Evolutionary conservation across 1,139 yeast genomes (phyloP).

Genomic region (Citeromyces siamensis): DNA sequence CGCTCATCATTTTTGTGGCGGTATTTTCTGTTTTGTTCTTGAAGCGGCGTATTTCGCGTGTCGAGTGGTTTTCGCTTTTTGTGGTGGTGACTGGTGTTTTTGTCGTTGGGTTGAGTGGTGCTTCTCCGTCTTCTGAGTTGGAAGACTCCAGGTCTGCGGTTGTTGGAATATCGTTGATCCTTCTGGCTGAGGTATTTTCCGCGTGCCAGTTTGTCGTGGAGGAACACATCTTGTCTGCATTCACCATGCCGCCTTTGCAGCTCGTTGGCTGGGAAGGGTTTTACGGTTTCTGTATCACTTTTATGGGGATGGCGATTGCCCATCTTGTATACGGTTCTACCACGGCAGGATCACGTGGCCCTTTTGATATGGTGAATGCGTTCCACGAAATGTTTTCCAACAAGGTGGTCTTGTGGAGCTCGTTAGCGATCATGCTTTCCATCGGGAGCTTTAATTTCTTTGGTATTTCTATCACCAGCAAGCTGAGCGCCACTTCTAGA

Average conservation of each 20-base stretch:
- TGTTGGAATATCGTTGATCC: conserved; percentile 46
- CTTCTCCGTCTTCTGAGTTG: conserved; percentile 12
- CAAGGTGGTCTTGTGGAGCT: conserved; percentile 31
- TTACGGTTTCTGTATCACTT: conserved; percentile 42
- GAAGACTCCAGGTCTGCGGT: conserved; percentile 18
- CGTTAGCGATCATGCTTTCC: conserved; percentile 56
- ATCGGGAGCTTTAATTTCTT: conserved; percentile 65
- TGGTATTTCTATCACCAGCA: conserved; percentile 59
- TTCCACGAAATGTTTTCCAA: conserved; percentile 35
- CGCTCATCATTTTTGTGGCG: conserved; percentile 69
- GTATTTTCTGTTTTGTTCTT: conserved; percentile 55
- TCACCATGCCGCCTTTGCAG: conserved; percentile 46
- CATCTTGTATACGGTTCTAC: conserved; percentile 28
- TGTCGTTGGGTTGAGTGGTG: conserved; percentile 63
- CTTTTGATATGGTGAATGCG: conserved; percentile 46
- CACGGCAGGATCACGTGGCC: conserved; percentile 26
- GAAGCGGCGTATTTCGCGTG: conserved; percentile 36
- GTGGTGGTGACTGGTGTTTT: conserved; percentile 57
- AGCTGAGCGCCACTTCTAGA: conserved; percentile 64
- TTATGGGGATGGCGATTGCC: conserved; percentile 29
- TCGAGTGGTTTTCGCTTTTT: conserved; percentile 59
- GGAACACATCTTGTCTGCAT: conserved; percentile 48
- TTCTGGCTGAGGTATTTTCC: conserved; percentile 52
- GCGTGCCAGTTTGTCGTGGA: conserved; percentile 74
- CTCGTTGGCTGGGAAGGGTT: conserved; percentile 70